Evolutionary conservation across 2,329 filamentous ascomycete genomes (phyloP), one percentile per base, ranked within the genome.

Genomic region (Calonectria ilicicola): DNA sequence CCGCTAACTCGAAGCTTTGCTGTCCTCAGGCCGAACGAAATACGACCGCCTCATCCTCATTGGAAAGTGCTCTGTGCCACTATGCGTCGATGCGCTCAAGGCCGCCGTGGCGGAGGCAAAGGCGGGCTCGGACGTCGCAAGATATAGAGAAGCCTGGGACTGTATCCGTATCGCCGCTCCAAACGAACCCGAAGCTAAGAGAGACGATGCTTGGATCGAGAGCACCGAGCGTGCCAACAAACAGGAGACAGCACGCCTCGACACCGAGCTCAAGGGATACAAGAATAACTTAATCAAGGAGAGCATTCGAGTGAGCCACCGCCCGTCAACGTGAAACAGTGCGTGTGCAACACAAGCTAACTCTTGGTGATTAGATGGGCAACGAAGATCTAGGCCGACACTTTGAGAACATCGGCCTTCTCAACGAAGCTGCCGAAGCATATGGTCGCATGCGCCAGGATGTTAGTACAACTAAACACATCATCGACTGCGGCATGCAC

Each of bases 231-330:
- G 90, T 74, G 86, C 89, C 65, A 94, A 96, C 78, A 90, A 91
- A 77, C 85, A 86, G 2, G 93, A 98, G 83, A 93, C 93, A 1
- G 88, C 91, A 68, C 91, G 93, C n/a, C 87, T 98, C 68, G 95
- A 98, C 81, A 87, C 90, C 19, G 95, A 98, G 83, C 87, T 99
- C 23, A 96, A 95, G 83, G 93, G 93, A 1, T 98, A 98, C 84
- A 98, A 97, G 85, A 98, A 98, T 82, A 99, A 98, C 80, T 86
- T 98, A 51, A 95, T 99, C 79, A 98, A 98, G 82, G 97, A 99
- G 85, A 98, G 95, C 85, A 98, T 98, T 80, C 87, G 96, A 77
- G 95, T 97, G 87, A 56, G 73, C 15, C 23, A 63, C 56, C 23
- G n/a, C 6, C 9, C 9, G 8, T 26, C 15, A 32, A 51, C 19